Percentiles rank a stretch among this genome's conserved stretches.
Conservation (phyloP, 148 eudicot genomes). For the Rhododendron williamsianum region DNA sequence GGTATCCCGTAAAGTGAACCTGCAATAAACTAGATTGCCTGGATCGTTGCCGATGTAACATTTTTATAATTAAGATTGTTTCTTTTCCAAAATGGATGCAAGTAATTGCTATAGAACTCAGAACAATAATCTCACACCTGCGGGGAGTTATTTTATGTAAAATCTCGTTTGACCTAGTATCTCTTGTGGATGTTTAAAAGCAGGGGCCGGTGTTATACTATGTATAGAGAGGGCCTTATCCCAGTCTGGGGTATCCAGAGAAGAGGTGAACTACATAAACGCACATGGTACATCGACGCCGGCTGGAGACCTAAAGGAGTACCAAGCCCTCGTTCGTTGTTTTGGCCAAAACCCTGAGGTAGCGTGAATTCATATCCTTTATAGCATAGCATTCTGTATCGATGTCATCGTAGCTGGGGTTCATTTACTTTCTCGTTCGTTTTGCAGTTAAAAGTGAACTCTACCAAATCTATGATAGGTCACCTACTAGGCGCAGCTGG, state of each 20-base stretch:
- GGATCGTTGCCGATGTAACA: background rate
- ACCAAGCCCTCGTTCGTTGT: constrained; percentile 75
- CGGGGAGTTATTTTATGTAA: background rate
- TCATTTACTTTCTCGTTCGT: background rate
- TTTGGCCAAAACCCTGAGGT: constrained; percentile 91
- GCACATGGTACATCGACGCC: constrained; percentile 98
- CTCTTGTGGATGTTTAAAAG: background rate
- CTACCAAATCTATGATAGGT: constrained; percentile 93
- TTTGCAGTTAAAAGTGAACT: constrained; percentile 72
- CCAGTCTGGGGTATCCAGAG: constrained; percentile 72
- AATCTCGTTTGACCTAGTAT: background rate
- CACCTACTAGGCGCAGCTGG: constrained; percentile 99
- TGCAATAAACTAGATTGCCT: background rate
- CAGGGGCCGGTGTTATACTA: constrained; percentile 72
- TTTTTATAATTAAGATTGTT: background rate
- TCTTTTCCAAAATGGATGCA: background rate
- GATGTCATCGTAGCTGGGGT: background rate
- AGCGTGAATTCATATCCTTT: constrained; percentile 2
- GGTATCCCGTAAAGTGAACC: background rate
- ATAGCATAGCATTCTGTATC: background rate
- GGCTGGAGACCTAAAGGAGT: constrained; percentile 86
- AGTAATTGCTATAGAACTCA: background rate
- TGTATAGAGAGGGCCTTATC: constrained; percentile 90
- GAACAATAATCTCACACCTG: background rate
- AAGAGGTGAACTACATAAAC: constrained; percentile 91